Evolutionary conservation across 805 yeast genomes (phyloP).

Genomic region (Metschnikowia dekortorum): DNA sequence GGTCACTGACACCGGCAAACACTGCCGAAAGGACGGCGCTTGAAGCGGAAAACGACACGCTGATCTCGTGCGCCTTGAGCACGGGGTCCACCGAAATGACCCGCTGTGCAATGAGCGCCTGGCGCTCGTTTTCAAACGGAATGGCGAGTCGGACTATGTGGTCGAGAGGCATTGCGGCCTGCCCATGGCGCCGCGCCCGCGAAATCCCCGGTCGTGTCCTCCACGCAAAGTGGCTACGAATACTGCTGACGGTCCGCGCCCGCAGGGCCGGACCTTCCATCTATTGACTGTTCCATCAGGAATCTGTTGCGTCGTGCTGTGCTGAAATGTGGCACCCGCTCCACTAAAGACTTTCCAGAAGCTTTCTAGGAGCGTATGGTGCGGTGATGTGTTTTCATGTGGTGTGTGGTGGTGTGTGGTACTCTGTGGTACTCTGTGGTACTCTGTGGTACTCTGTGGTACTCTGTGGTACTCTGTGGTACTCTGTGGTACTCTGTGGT

Average conservation of each 20-base stretch:
- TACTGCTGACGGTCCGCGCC: background rate
- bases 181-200: background rate
- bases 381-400: too few species aligned
- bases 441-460: too few species aligned
- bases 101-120: slow-evolving; percentile 60
- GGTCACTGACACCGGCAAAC: slow-evolving; percentile 62
- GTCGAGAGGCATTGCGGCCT: slow-evolving; percentile 10
- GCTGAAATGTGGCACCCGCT: slow-evolving; percentile 1
- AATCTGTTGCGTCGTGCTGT: slow-evolving; percentile 3
- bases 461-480: too few species aligned
- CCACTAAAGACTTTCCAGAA: slow-evolving; percentile 5
- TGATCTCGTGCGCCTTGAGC: slow-evolving; percentile 63
- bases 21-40: slow-evolving; percentile 37
- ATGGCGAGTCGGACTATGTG: slow-evolving; percentile 39
- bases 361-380: slow-evolving; percentile 1
- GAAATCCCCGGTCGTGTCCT: background rate
- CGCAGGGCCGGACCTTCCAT: too few species aligned
- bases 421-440: too few species aligned
- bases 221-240: too few species aligned
- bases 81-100: slow-evolving; percentile 76
- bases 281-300: background rate
- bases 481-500: too few species aligned
- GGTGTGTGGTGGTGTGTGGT: too few species aligned
- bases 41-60: slow-evolving; percentile 39
- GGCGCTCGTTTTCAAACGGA: slow-evolving; percentile 57